Conservation (phyloP, 1,284 basidiomycete species). For the Boletus mariae region DNA sequence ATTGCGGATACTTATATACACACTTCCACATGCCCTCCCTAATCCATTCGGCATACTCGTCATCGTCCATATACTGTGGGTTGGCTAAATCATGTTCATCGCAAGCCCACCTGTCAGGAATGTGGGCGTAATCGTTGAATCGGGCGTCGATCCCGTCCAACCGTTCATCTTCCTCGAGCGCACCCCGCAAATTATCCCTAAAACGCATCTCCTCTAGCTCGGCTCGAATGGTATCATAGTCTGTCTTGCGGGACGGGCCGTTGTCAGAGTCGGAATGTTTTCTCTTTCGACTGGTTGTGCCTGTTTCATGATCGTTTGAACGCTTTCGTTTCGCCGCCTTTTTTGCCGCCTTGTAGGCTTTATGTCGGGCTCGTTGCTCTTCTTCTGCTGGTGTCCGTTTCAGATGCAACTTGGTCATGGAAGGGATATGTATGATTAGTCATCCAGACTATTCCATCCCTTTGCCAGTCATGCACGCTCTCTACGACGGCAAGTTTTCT, state of each 20-base stretch:
- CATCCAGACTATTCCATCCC: not conserved
- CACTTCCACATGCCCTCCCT: constrained; percentile 76
- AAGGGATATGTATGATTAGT: not conserved
- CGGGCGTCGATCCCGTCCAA: constrained; percentile 58
- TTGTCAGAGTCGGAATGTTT: constrained; percentile 12
- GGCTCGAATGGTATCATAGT: constrained; percentile 48
- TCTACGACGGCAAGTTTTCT: constrained; percentile 27
- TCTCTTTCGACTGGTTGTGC: not conserved
- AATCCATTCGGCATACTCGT: constrained; percentile 80
- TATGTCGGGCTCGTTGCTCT: constrained; percentile 49
- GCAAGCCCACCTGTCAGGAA: constrained; percentile 55
- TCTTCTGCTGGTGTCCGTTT: constrained; percentile 71
- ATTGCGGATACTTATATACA: constrained; percentile 22
- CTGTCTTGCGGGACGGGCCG: constrained; percentile 34
- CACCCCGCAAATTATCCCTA: constrained; percentile 65
- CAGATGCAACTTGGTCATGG: constrained; percentile 62
- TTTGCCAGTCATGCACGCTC: constrained; percentile 15
- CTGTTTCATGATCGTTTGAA: not conserved
- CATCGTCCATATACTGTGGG: constrained; percentile 71
- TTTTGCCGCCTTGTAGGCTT: constrained; percentile 43
- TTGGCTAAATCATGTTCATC: constrained; percentile 45
- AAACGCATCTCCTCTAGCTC: constrained; percentile 63
- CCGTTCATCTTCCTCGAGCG: constrained; percentile 65
- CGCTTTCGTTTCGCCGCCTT: constrained; percentile 35
- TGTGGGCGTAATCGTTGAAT: constrained; percentile 63